Evolutionary conservation across 2,329 filamentous ascomycete genomes (phyloP).

Genomic region (Cladosporium cucumerinum): DNA sequence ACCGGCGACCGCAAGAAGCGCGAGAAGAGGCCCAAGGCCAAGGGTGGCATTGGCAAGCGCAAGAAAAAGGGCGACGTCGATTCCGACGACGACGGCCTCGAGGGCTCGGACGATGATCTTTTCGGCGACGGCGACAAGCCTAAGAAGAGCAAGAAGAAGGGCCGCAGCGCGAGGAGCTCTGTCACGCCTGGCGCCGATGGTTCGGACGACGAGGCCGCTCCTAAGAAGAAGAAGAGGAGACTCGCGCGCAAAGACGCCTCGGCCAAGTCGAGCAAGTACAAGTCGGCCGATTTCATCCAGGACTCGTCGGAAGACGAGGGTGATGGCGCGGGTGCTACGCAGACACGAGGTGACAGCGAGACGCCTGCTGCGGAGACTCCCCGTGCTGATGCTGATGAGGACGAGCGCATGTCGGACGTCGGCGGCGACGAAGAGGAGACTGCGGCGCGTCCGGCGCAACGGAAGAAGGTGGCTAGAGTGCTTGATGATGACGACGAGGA

Average conservation of each 20-base stretch:
- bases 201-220: conserved; percentile 57
- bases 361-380: conserved; percentile 24
- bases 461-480: conserved; percentile 32
- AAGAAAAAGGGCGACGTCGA: conserved; percentile 50
- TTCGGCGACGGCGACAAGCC: conserved; percentile 26
- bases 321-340: neutral
- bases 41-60: conserved; percentile 27
- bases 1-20: conserved; percentile 78
- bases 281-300: conserved; percentile 79
- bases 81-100: conserved; percentile 42
- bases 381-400: conserved; percentile 26
- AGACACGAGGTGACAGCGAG: conserved; percentile 14
- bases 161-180: conserved; percentile 55
- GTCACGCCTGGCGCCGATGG: conserved; percentile 36
- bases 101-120: conserved; percentile 34
- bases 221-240: conserved; percentile 54
- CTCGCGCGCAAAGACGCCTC: conserved; percentile 50
- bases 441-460: conserved; percentile 19
- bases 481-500: conserved; percentile 37
- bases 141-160: conserved; percentile 52
- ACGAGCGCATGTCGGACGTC: conserved; percentile 27
- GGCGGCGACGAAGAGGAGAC: conserved; percentile 20
- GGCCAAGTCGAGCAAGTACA: conserved; percentile 61
- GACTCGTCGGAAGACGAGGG: conserved; percentile 65
- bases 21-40: conserved; percentile 59